Base-by-base conservation (phyloP, 73 alveolate genomes). In the Paramecium caudatum region DNA sequence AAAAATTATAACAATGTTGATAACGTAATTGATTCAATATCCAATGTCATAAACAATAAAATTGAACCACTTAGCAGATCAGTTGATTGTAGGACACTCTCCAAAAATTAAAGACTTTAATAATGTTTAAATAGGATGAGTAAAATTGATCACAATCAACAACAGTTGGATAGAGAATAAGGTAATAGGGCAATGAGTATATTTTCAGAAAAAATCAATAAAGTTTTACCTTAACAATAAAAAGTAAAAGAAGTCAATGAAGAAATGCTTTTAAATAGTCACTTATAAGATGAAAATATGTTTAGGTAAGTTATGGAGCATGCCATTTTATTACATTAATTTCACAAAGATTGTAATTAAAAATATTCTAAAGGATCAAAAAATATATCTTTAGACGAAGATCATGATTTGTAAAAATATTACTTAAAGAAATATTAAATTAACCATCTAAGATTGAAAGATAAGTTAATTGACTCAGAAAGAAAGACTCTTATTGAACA, bases 231-330 rank as follows among this genome's bases (percentile, higher is more conserved):
- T 27, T 19, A 55, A 55, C 23, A 55, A 25, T 37, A 55, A 55
- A 6, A 27, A 0, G 43, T 27, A 27, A 55, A 55, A 55, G 13
- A 55, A 55, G 23, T 55, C 13, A 21, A 55, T 10, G 1, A 55
- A 55, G 80, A 55, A 55, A 27, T 55, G 12, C 46, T 43, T 6
- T 27, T 55, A 10, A 55, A 55, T 55, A 27, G 80, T 55, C 80
- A 55, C 12, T 55, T 55, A 27, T 43, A 55, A 12, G 80, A 55
- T 10, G 37, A 37, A 2, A 12, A 37, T 23, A 55, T 27, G 30
- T 55, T 55, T 21, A 43, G 80, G 30, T 55, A 55, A 55, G 30
- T 55, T 55, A 55, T 55, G 80, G 80, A 55, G 30, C 30, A 55
- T 27, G 80, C 80, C 23, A 27, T 55, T 12, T 23, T 55, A 8